Evolutionary conservation across 345 rosid genomes (phyloP).

Genomic region (Bretschneidera sinensis): DNA sequence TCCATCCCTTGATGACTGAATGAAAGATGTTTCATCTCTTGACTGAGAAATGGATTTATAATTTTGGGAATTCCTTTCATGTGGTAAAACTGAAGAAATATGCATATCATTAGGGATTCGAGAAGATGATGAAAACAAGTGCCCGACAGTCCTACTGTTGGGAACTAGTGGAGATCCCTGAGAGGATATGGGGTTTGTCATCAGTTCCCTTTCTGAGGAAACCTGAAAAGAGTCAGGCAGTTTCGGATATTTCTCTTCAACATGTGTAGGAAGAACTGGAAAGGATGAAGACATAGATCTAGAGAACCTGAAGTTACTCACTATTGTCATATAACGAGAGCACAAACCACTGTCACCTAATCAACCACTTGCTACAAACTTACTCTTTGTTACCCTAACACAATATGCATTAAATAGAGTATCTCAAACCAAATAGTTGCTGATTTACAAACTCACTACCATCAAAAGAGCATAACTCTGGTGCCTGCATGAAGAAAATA

Average conservation of each 20-base stretch:
- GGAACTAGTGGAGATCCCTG: conserved; percentile 38
- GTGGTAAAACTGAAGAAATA: conserved; percentile 29
- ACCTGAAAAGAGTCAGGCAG: conserved; percentile 35
- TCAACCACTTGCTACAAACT: neutral
- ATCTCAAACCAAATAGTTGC: neutral
- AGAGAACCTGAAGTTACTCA: conserved; percentile 19
- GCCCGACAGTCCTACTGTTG: conserved; percentile 27
- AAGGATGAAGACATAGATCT: conserved; percentile 38
- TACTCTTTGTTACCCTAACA: neutral
- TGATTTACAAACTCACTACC: neutral
- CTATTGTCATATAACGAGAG: conserved; percentile 19
- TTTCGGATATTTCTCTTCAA: conserved; percentile 32
- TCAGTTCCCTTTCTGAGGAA: conserved; percentile 41
- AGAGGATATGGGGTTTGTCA: conserved; percentile 30
- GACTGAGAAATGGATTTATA: conserved; percentile 39
- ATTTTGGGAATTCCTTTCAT: conserved; percentile 30
- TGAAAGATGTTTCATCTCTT: conserved; percentile 35
- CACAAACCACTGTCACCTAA: conserved; percentile 6
- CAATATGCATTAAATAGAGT: neutral
- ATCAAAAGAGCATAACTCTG: conserved; percentile 1
- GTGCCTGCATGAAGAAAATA: conserved; percentile 5
- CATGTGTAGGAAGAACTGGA: conserved; percentile 32
- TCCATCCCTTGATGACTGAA: conserved; percentile 31
- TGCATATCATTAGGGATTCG: conserved; percentile 27
- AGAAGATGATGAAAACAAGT: conserved; percentile 30